These are phyloP conservation scores for Leucaena leucocephala DNA, from an alignment of 306 rosid species.

Conservation along the genomic window DNA sequence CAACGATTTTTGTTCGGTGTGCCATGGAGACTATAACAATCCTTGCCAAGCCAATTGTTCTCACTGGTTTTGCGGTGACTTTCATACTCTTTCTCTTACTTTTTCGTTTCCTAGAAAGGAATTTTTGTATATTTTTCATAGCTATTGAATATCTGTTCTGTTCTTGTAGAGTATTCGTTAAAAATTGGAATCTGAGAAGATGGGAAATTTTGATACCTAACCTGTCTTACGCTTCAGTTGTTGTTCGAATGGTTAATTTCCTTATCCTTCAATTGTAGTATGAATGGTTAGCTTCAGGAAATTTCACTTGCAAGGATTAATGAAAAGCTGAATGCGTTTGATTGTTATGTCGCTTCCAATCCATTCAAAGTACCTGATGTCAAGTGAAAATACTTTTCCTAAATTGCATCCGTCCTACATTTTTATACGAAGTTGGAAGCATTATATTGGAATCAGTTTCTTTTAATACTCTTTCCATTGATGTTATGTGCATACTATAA, in stretches of 20 bases:
- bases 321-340: neutral
- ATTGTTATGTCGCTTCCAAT: neutral
- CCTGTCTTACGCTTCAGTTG: neutral
- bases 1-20: constrained; percentile 76
- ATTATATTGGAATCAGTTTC: neutral
- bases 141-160: neutral
- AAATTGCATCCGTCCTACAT: neutral
- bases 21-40: constrained; percentile 63
- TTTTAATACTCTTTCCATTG: neutral
- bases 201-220: neutral
- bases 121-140: neutral
- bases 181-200: neutral
- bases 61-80: constrained; percentile 91
- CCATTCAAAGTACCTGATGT: neutral
- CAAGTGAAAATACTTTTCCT: neutral
- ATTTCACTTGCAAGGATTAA: neutral
- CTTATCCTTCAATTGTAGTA: too few species aligned
- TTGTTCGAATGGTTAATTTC: neutral
- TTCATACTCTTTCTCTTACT: neutral
- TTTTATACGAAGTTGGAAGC: neutral
- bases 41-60: constrained; percentile 97
- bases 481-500: neutral
- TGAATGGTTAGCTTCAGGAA: neutral
- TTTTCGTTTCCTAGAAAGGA: neutral
- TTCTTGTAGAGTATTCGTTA: neutral